phyloP scores from a whole-genome alignment of 2,329 filamentous ascomycete genomes.

The Dryadomyces sulphureus region DNA sequence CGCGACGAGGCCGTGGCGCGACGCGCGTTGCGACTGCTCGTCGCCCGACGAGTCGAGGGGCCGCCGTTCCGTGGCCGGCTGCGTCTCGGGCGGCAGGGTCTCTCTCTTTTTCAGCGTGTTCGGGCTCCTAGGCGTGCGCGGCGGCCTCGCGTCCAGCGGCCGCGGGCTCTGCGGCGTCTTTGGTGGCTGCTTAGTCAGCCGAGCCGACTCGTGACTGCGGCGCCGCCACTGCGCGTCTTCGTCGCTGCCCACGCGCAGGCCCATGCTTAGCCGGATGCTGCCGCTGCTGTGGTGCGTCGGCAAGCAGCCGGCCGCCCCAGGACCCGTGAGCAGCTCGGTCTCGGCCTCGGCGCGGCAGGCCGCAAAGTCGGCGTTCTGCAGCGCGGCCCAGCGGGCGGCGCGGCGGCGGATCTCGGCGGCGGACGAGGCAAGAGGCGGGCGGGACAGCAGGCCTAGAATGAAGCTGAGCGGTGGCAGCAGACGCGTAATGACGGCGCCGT shows the following conservation, averaged over 20 bases:
- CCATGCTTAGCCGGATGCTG: constrained; percentile 15
- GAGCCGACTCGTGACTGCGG: constrained; percentile 5
- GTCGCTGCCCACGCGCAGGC: constrained; percentile 34
- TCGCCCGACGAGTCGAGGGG: too few relatives aligned
- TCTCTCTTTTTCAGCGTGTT: too few relatives aligned
- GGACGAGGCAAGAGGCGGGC: constrained; percentile 36
- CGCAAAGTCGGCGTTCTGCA: constrained; percentile 36
- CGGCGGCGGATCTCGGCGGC: constrained; percentile 55
- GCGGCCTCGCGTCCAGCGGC: too few relatives aligned
- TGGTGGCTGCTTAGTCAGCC: neutral
- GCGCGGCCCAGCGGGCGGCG: constrained; percentile 51
- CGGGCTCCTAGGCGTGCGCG: too few relatives aligned
- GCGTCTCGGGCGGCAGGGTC: too few relatives aligned
- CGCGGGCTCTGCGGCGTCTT: too few relatives aligned
- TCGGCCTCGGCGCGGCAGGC: constrained; percentile 18
- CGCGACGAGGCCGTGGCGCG: too few relatives aligned
- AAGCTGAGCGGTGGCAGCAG: constrained; percentile 49
- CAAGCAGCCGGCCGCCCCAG: neutral
- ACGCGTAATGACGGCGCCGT: constrained; percentile 70
- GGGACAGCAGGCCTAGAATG: constrained; percentile 45
- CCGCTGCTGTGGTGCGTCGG: neutral
- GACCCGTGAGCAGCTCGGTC: too few relatives aligned
- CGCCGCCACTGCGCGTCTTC: constrained; percentile 21
- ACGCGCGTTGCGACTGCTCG: too few relatives aligned
- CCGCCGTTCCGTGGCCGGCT: too few relatives aligned